Conservation (phyloP, 2,329 filamentous ascomycete species). For the Cladosporium oxysporum region DNA sequence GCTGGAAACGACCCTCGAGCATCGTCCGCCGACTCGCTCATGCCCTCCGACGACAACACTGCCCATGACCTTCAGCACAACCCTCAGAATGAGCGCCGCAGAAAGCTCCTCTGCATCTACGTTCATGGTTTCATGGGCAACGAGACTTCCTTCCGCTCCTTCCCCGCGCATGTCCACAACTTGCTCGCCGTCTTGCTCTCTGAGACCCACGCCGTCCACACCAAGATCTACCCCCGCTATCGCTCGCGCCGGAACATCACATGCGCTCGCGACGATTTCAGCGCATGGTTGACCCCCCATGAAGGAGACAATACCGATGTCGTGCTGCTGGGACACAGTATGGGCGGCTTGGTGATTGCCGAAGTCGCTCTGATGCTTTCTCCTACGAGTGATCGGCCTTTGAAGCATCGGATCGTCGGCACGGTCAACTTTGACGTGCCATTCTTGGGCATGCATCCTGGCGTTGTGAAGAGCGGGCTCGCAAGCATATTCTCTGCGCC, state of each 20-base stretch:
- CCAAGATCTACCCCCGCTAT: conserved; percentile 82
- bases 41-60: conserved; percentile 38
- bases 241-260: conserved; percentile 72
- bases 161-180: conserved; percentile 83
- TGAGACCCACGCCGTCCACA: conserved; percentile 78
- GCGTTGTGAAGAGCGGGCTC: conserved; percentile 79
- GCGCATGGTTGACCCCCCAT: conserved; percentile 76
- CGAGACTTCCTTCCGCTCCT: conserved; percentile 82
- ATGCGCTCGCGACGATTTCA: conserved; percentile 79
- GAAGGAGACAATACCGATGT: conserved; percentile 74
- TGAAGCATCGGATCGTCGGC: conserved; percentile 76
- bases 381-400: conserved; percentile 40
- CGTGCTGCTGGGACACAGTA: conserved; percentile 82
- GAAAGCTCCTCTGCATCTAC: conserved; percentile 73
- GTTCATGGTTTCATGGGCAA: conserved; percentile 91
- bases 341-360: conserved; percentile 81
- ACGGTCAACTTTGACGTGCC: conserved; percentile 83
- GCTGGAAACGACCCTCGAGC: conserved; percentile 43
- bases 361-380: conserved; percentile 68
- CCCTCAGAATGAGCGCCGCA: conserved; percentile 29
- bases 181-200: conserved; percentile 66
- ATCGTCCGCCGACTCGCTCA: conserved; percentile 49
- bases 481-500: conserved; percentile 69
- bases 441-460: conserved; percentile 84
- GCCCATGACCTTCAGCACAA: conserved; percentile 32